Conservation (phyloP, 345 rosid species). For the Capsella bursapastoris region DNA sequence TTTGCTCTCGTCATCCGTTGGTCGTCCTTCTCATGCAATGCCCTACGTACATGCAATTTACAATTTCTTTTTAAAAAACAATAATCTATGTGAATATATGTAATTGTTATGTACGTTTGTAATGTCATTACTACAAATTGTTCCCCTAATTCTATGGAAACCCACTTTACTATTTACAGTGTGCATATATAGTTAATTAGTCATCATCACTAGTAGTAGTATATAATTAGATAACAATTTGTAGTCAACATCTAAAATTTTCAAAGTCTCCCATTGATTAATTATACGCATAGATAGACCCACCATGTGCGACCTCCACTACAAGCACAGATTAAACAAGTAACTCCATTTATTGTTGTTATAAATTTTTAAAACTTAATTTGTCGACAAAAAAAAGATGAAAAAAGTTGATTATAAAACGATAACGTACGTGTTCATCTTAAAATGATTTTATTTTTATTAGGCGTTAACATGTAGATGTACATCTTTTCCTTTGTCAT, state of each 20-base stretch:
- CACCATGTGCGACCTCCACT: conserved; percentile 37
- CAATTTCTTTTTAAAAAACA: no score
- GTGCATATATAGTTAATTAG: background rate
- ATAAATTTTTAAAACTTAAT: background rate
- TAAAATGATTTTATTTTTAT: background rate
- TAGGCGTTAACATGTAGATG: background rate
- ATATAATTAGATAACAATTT: background rate
- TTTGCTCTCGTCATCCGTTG: conserved; percentile 70
- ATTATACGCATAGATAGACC: conserved; percentile 27
- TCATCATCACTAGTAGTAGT: background rate
- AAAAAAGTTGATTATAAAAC: background rate
- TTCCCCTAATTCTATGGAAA: background rate
- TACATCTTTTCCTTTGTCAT: conserved; percentile 1
- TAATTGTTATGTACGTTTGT: background rate
- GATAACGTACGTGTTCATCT: conserved; percentile 32
- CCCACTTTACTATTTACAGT: background rate
- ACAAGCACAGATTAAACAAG: conserved; percentile 15
- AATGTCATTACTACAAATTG: background rate
- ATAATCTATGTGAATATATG: background rate
- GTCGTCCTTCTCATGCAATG: conserved; percentile 86
- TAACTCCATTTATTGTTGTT: background rate
- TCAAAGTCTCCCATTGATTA: conserved; percentile 4
- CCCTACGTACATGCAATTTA: conserved; percentile 51
- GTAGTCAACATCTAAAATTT: background rate
- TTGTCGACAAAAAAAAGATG: background rate